Conservation (phyloP, 257 asterid species). For the Solanum etuberosum region DNA sequence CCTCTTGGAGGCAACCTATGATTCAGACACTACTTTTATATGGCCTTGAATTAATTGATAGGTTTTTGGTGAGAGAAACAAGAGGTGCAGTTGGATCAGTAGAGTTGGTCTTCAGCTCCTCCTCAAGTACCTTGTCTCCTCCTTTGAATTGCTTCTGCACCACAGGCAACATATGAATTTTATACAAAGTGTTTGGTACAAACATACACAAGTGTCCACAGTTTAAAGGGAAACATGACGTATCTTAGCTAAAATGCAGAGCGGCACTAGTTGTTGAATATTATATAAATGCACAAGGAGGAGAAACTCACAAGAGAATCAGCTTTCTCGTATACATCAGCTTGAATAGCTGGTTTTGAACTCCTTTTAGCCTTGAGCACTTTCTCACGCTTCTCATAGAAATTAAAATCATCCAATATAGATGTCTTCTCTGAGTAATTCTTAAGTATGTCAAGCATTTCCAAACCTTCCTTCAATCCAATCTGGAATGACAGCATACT, state of each 20-base stretch:
- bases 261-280: background rate
- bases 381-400: constrained; percentile 67
- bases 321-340: constrained; percentile 5
- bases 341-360: constrained; percentile 11
- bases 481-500: constrained; percentile 24
- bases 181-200: background rate
- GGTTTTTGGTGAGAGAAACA: constrained; percentile 31
- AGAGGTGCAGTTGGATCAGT: constrained; percentile 26
- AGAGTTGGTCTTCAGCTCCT: constrained; percentile 10
- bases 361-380: constrained; percentile 33
- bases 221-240: background rate
- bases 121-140: constrained; percentile 20
- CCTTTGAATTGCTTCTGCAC: constrained; percentile 29
- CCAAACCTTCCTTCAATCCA: constrained; percentile 57
- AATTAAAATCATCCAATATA: constrained; percentile 54
- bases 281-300: background rate
- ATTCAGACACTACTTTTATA: constrained; percentile 23
- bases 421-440: constrained; percentile 43
- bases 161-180: background rate
- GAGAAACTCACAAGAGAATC: constrained; percentile 23
- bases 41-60: constrained; percentile 35
- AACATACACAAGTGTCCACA: background rate
- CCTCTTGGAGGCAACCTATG: constrained; percentile 6
- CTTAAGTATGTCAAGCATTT: constrained; percentile 70
- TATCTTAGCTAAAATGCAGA: background rate